Percentiles rank a stretch among this genome's conserved stretches.
These are phyloP conservation scores for Debaryomyces tyrocola DNA, from an alignment of 805 yeast genomes.

Conservation along the genomic window DNA sequence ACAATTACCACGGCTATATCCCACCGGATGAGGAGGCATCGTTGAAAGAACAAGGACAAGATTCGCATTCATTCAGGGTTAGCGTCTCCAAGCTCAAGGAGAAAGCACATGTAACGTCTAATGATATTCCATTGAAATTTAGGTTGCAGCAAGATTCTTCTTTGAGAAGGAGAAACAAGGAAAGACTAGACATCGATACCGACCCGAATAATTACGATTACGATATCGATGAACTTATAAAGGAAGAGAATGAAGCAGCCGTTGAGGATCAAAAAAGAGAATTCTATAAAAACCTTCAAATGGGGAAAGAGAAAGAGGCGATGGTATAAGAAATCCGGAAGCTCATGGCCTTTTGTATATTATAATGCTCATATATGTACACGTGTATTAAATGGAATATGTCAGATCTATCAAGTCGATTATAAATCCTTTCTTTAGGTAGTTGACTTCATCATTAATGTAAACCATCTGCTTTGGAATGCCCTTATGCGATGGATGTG, in stretches of 20 bases:
- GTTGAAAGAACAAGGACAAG: conserved; percentile 9
- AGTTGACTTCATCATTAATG: conserved; percentile 18
- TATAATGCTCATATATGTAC: not conserved
- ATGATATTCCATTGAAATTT: conserved; percentile 38
- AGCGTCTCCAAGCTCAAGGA: conserved; percentile 26
- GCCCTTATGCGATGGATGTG: conserved; percentile 3
- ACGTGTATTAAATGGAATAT: conserved; percentile 1
- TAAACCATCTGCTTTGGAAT: conserved; percentile 9
- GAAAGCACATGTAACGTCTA: conserved; percentile 30
- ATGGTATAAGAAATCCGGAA: conserved; percentile 16
- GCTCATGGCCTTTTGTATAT: no score
- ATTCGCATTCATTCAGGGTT: conserved; percentile 11
- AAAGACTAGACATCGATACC: conserved; percentile 33
- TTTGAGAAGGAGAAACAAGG: conserved; percentile 30
- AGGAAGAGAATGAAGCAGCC: conserved; percentile 31
- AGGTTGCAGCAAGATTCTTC: conserved; percentile 20
- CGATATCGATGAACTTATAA: conserved; percentile 43
- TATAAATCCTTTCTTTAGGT: conserved; percentile 21
- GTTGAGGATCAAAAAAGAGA: conserved; percentile 15
- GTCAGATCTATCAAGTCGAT: conserved; percentile 17
- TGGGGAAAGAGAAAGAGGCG: conserved; percentile 24
- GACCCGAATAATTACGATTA: conserved; percentile 45
- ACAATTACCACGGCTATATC: conserved; percentile 30
- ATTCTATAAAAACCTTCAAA: conserved; percentile 17
- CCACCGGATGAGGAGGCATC: conserved; percentile 38